Base-by-base conservation (phyloP, 108 stramenopile species). In the Schizochytrium sp. region DNA sequence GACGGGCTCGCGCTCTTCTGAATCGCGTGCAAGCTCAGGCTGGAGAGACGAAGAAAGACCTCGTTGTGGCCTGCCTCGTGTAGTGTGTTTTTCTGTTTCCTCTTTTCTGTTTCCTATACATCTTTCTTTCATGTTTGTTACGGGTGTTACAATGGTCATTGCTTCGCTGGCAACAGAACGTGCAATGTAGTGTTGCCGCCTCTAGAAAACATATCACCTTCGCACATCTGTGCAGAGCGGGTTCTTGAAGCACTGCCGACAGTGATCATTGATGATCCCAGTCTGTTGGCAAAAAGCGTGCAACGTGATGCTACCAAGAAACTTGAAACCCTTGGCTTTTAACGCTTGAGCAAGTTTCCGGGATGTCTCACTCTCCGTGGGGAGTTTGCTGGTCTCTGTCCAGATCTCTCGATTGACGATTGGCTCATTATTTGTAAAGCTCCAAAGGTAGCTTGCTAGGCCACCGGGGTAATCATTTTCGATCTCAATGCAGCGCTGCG, bases 241-340 rank as follows among this genome's bases (percentile, higher is more conserved):
- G 4, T 83, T 83, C 76, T 83, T 83, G 76, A 83, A 83, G 23
- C 76, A 83, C 6, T 83, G 19, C 12, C 76, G 76, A 34, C 76
- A 83, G 51, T 83, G 76, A 23, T 83, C 76, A 83, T 83, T 83
- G 45, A 83, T 83, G 23, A 83, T 83, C 12, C 76, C 76, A 28
- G 51, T 53, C 51, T 83, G 76, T 45, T 83, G 76, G 48, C 48
- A 47, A 53, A 83, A 83, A 6, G 76, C 45, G 25, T 83, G 76
- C 51, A 83, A 28, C 3, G 76, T 83, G 23, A 83, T 83, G 76
- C 76, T 83, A 28, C 76, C 76, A 53, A 83, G 76, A 45, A 83
- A 83, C 76, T 83, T 83, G 51, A 83, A 83, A 6, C 76, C 76
- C 51, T 53, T 47, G 45, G 23, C 25, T 3, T 83, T 83, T 14